phyloP scores from a whole-genome alignment of 2,329 filamentous ascomycete species.

The Xylariaceae sp. region DNA sequence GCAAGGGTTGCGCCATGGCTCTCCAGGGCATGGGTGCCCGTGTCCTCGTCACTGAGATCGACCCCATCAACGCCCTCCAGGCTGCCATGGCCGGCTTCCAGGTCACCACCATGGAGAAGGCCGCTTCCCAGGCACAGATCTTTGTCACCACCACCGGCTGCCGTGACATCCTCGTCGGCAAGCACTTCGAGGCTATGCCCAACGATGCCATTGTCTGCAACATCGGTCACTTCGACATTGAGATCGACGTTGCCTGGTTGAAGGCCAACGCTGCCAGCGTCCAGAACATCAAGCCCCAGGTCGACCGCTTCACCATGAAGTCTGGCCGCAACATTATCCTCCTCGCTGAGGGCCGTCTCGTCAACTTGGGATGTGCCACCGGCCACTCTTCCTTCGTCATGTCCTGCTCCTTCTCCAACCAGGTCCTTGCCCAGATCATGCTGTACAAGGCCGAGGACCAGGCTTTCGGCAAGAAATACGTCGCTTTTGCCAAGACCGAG shows the following conservation, averaged over 20 bases:
- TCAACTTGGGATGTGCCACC: conserved; percentile 98
- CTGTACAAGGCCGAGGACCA: conserved; percentile 90
- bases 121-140: conserved; percentile 84
- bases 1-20: conserved; percentile 96
- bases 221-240: conserved; percentile 99
- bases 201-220: conserved; percentile 99
- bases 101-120: conserved; percentile 98
- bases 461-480: conserved; percentile 87
- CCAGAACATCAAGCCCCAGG: conserved; percentile 99
- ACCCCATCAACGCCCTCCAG: conserved; percentile 99
- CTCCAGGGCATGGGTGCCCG: conserved; percentile 96
- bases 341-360: conserved; percentile 94
- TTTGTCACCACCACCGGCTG: conserved; percentile 99
- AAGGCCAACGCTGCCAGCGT: conserved; percentile 93
- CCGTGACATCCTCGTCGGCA: conserved; percentile 91
- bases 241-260: conserved; percentile 99
- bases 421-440: conserved; percentile 98
- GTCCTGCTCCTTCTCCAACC: conserved; percentile 99
- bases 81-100: conserved; percentile 96
- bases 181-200: conserved; percentile 91
- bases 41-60: conserved; percentile 93
- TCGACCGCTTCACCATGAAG: conserved; percentile 94
- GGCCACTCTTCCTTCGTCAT: conserved; percentile 99
- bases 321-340: conserved; percentile 97
- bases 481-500: conserved; percentile 89